A percentile compares a stretch with the other conserved stretches of the same genome.
These are phyloP conservation scores for Diaporthe citrichinensis DNA, from an alignment of 2,329 filamentous ascomycete species.

Conservation along the genomic window DNA sequence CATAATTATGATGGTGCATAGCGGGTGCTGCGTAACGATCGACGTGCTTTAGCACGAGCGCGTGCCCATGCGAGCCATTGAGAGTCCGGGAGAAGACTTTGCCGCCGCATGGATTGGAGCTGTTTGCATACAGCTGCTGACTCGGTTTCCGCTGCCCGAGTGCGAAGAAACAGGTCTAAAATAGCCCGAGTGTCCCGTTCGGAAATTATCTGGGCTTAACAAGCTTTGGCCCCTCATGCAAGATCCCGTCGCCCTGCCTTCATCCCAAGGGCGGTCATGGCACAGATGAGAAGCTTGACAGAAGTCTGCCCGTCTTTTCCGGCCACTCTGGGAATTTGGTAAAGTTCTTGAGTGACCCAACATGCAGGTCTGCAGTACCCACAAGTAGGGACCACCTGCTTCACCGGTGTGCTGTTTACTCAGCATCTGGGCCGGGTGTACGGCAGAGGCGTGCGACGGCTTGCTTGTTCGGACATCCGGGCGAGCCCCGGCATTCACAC, in stretches of 20 bases:
- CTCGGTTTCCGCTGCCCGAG: conserved; percentile 13
- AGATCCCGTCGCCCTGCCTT: conserved; percentile 14
- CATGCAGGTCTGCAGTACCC: neutral
- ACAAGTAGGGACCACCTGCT: neutral
- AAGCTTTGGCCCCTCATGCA: conserved; percentile 23
- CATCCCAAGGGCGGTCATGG: conserved; percentile 1
- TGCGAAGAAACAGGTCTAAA: conserved; percentile 16
- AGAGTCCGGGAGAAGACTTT: neutral
- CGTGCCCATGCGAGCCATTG: neutral
- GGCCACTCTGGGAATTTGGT: neutral
- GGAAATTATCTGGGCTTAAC: conserved; percentile 22
- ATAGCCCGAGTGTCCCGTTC: conserved; percentile 11
- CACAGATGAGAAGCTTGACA: conserved; percentile 19
- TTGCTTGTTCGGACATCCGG: conserved; percentile 16
- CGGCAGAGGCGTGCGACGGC: neutral
- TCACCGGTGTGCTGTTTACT: neutral
- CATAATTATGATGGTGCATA: neutral
- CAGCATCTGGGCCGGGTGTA: neutral
- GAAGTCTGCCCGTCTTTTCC: conserved; percentile 19
- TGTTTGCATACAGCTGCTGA: neutral
- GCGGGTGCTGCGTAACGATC: conserved; percentile 14
- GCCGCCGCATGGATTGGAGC: conserved; percentile 15
- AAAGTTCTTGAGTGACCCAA: neutral
- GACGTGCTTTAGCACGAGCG: neutral
- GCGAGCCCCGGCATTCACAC: conserved; percentile 16